phyloP scores from a whole-genome alignment of 805 yeast species.

The Yarrowia keelungensis region DNA sequence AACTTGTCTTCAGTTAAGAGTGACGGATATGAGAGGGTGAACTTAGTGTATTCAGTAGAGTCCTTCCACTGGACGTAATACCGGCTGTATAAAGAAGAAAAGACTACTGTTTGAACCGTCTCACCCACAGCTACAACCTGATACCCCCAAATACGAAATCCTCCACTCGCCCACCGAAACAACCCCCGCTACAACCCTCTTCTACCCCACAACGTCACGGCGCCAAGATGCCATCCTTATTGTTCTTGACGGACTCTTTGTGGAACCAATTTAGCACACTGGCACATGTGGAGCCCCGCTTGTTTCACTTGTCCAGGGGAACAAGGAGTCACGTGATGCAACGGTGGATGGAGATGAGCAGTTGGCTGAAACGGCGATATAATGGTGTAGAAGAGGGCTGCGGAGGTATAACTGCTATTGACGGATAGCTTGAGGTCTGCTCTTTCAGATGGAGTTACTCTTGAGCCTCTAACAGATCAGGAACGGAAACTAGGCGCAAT shows the following conservation, averaged over 20 bases:
- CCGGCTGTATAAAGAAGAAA: too few species aligned
- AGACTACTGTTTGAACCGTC: background rate
- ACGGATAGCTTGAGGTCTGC: too few species aligned
- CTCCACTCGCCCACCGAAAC: background rate
- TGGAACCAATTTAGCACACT: background rate
- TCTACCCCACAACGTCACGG: constrained; percentile 15
- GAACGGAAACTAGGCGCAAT: too few species aligned
- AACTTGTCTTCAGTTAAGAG: background rate
- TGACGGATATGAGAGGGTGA: background rate
- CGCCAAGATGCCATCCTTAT: constrained; percentile 23
- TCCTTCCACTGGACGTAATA: too few species aligned
- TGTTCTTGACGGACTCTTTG: constrained; percentile 4
- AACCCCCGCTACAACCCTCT: background rate
- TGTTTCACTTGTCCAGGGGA: constrained; percentile 7
- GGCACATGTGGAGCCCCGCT: constrained; percentile 17
- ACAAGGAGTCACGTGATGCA: constrained; percentile 2
- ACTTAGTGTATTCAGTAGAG: background rate
- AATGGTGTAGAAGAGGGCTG: too few species aligned
- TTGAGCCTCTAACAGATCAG: too few species aligned
- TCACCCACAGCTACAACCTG: background rate
- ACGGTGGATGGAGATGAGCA: background rate
- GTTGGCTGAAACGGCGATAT: too few species aligned
- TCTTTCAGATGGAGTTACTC: too few species aligned
- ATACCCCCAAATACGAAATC: background rate
- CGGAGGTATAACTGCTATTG: too few species aligned